Percentiles rank a stretch among this genome's conserved stretches.
Evolutionary conservation across 805 yeast genomes (phyloP).

Genomic region (Saccharomyces jurei): DNA sequence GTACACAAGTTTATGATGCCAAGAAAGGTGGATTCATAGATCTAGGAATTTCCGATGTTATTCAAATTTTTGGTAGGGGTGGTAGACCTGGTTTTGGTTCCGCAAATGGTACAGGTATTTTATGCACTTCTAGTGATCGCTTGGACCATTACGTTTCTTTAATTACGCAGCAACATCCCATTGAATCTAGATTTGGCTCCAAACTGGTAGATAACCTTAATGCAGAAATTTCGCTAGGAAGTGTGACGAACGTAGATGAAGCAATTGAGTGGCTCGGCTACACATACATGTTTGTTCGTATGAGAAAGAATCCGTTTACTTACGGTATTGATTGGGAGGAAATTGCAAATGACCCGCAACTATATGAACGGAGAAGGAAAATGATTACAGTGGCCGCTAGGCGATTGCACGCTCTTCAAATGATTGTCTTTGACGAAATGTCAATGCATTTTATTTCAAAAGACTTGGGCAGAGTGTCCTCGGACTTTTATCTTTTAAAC

Average conservation of each 20-base stretch:
- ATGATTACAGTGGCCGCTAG: conserved; percentile 77
- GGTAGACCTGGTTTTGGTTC: conserved; percentile 95
- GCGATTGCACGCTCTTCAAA: conserved; percentile 75
- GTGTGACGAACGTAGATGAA: conserved; percentile 89
- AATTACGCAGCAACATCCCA: conserved; percentile 90
- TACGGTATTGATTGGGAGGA: conserved; percentile 90
- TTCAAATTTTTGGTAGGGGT: conserved; percentile 98
- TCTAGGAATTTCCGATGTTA: conserved; percentile 90
- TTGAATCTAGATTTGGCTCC: conserved; percentile 73
- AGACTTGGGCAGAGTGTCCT: conserved; percentile 88
- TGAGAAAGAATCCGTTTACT: conserved; percentile 88
- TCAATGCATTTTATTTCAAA: conserved; percentile 74
- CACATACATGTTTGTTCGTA: conserved; percentile 86
- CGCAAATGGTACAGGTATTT: conserved; percentile 82
- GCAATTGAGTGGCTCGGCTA: conserved; percentile 98
- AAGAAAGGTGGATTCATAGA: conserved; percentile 92
- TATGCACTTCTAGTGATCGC: conserved; percentile 74
- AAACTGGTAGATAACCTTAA: conserved; percentile 86
- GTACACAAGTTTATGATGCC: conserved; percentile 92
- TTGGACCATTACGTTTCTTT: conserved; percentile 84
- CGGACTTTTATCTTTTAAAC: conserved; percentile 82
- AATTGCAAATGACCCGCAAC: conserved; percentile 70
- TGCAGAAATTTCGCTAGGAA: conserved; percentile 93
- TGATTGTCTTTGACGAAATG: conserved; percentile 86
- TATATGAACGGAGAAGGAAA: conserved; percentile 63